phyloP scores from a whole-genome alignment of 305 asterid genomes.

The Fraxinus baroniana region DNA sequence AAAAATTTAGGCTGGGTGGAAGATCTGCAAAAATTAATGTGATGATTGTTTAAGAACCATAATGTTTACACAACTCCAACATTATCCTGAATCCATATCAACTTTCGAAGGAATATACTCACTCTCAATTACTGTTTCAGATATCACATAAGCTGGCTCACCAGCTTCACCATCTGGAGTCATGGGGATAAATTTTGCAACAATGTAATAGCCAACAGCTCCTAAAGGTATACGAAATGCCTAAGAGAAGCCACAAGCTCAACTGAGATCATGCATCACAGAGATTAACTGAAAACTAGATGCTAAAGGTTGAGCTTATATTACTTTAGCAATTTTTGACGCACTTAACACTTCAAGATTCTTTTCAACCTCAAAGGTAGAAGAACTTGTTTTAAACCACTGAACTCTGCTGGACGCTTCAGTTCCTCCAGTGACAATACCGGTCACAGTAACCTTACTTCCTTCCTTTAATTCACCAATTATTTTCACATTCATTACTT shows the following conservation, averaged over 20 bases:
- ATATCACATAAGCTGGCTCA: slow-evolving; percentile 76
- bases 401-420: slow-evolving; percentile 99
- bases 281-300: slow-evolving; percentile 16
- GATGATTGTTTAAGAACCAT: background rate
- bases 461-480: slow-evolving; percentile 97
- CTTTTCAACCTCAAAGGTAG: slow-evolving; percentile 70
- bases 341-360: slow-evolving; percentile 75
- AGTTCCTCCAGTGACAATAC: slow-evolving; percentile 96
- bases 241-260: slow-evolving; percentile 39
- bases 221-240: slow-evolving; percentile 93
- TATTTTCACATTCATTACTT: slow-evolving; percentile 75
- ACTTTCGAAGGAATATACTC: slow-evolving; percentile 35
- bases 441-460: slow-evolving; percentile 85
- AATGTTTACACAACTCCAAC: slow-evolving; percentile 10
- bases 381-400: slow-evolving; percentile 85
- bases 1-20: slow-evolving; percentile 91
- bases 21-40: slow-evolving; percentile 61
- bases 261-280: slow-evolving; percentile 21
- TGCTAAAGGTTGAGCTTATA: slow-evolving; percentile 11
- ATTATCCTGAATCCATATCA: background rate
- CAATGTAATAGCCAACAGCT: slow-evolving; percentile 81
- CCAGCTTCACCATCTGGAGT: slow-evolving; percentile 99
- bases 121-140: slow-evolving; percentile 80
- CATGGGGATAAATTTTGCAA: slow-evolving; percentile 94
- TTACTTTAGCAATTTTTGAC: slow-evolving; percentile 92